These are phyloP conservation scores for Zymoseptoria ardabiliae DNA, from an alignment of 2,329 filamentous ascomycete species.

Conservation along the genomic window DNA sequence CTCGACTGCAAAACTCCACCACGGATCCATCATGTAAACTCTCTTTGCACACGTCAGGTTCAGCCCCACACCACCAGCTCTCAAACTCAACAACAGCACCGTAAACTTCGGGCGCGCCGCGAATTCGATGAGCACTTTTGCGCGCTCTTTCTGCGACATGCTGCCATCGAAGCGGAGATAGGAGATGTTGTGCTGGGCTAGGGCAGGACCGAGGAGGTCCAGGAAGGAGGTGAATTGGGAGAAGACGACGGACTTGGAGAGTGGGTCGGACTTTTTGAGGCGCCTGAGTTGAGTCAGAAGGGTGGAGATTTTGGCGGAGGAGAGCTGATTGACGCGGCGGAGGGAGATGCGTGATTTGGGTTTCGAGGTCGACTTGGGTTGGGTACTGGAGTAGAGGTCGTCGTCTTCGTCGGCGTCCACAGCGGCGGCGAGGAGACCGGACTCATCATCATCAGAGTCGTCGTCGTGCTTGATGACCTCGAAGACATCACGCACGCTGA, in stretches of 20 bases:
- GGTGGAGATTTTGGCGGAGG: constrained; percentile 81
- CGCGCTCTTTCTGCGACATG: constrained; percentile 78
- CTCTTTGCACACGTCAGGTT: constrained; percentile 83
- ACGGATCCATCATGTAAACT: constrained; percentile 99
- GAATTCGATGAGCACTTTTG: constrained; percentile 71
- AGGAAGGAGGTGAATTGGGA: constrained; percentile 97
- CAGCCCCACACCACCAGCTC: constrained; percentile 86
- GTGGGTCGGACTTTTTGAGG: constrained; percentile 57
- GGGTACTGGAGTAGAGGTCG: constrained; percentile 33
- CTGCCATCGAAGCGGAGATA: constrained; percentile 87
- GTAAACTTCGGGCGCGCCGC: constrained; percentile 49
- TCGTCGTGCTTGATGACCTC: constrained; percentile 77
- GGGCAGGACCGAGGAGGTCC: constrained; percentile 77
- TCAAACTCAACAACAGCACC: constrained; percentile 74
- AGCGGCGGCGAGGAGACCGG: constrained; percentile 10
- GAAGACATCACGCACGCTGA: constrained; percentile 80
- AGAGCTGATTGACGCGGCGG: constrained; percentile 56
- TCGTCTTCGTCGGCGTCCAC: constrained; percentile 18
- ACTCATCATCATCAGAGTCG: constrained; percentile 21
- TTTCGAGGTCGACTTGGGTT: constrained; percentile 18
- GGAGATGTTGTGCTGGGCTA: constrained; percentile 62
- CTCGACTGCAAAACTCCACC: constrained; percentile 97
- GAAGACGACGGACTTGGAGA: constrained; percentile 79
- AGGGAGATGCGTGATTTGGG: constrained; percentile 46
- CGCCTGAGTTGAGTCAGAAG: constrained; percentile 68